A percentile compares a stretch with the other conserved stretches of the same genome.
These are phyloP conservation scores for Vitis labrusca DNA, from an alignment of 164 flowering plant species.

Conservation along the genomic window DNA sequence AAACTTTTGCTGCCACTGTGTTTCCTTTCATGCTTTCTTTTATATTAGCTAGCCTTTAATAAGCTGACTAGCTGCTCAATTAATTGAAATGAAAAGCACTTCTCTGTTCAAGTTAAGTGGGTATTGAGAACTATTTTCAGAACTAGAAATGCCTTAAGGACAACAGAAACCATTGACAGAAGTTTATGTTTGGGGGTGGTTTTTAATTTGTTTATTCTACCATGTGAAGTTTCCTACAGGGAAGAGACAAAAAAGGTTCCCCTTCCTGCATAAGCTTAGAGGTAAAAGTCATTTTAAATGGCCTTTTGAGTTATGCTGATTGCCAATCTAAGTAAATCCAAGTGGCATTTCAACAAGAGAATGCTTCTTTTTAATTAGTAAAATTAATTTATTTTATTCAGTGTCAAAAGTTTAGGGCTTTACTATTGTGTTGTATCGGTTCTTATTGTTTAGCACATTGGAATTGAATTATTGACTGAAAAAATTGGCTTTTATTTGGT, in stretches of 20 bases:
- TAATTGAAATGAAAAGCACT: not conserved
- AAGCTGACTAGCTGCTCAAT: not conserved
- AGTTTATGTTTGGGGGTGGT: too few species aligned
- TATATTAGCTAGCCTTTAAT: too few species aligned
- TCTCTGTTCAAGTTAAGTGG: not conserved
- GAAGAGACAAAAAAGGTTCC: too few species aligned
- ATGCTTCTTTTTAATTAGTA: too few species aligned
- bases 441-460: too few species aligned
- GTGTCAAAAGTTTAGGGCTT: too few species aligned
- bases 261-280: too few species aligned
- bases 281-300: not conserved
- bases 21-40: not conserved
- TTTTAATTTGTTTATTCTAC: too few species aligned
- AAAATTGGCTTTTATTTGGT: not conserved
- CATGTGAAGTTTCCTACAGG: too few species aligned
- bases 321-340: not conserved
- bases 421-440: too few species aligned
- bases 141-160: not conserved
- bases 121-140: not conserved
- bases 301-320: not conserved
- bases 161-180: too few species aligned
- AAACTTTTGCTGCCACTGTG: not conserved
- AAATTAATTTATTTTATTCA: too few species aligned
- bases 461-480: not conserved
- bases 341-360: not conserved